Evolutionary conservation across 1,284 basidiomycete genomes (phyloP).

Genomic region (Farysia itapuensis): DNA sequence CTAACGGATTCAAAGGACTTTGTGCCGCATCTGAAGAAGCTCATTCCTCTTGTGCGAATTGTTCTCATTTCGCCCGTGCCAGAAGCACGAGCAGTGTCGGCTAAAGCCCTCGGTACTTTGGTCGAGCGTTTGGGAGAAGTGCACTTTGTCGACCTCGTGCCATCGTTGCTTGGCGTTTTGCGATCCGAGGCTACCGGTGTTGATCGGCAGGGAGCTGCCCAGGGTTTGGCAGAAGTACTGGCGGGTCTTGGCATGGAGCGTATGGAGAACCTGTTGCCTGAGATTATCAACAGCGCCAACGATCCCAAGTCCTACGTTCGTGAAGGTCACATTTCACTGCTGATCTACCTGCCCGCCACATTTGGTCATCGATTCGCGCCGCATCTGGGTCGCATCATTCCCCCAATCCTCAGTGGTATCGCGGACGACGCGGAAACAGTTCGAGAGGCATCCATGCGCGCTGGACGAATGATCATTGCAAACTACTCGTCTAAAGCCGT

Average conservation of each 20-base stretch:
- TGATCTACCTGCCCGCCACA: slow-evolving; percentile 93
- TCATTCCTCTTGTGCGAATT: slow-evolving; percentile 86
- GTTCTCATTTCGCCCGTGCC: slow-evolving; percentile 89
- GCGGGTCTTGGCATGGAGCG: slow-evolving; percentile 96
- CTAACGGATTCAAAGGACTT: slow-evolving; percentile 95
- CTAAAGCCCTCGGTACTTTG: slow-evolving; percentile 93
- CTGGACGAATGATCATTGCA: slow-evolving; percentile 96
- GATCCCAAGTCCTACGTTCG: slow-evolving; percentile 87
- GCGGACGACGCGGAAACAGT: slow-evolving; percentile 89
- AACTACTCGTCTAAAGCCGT: slow-evolving; percentile 92
- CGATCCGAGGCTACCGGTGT: slow-evolving; percentile 93
- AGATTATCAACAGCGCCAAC: slow-evolving; percentile 87
- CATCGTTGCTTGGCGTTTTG: slow-evolving; percentile 82
- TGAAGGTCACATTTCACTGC: slow-evolving; percentile 96
- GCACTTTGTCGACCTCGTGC: slow-evolving; percentile 93
- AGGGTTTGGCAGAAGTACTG: slow-evolving; percentile 93
- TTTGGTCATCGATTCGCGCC: slow-evolving; percentile 92
- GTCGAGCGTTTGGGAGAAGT: slow-evolving; percentile 93
- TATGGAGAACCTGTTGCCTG: slow-evolving; percentile 88
- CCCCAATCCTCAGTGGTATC: slow-evolving; percentile 87
- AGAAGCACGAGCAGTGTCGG: slow-evolving; percentile 93
- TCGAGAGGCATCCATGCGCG: slow-evolving; percentile 93
- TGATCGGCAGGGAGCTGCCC: slow-evolving; percentile 94
- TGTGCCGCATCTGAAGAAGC: slow-evolving; percentile 84
- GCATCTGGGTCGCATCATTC: slow-evolving; percentile 89